These are phyloP conservation scores for Wallemia hederae DNA, from an alignment of 1,284 basidiomycete genomes.

Conservation along the genomic window DNA sequence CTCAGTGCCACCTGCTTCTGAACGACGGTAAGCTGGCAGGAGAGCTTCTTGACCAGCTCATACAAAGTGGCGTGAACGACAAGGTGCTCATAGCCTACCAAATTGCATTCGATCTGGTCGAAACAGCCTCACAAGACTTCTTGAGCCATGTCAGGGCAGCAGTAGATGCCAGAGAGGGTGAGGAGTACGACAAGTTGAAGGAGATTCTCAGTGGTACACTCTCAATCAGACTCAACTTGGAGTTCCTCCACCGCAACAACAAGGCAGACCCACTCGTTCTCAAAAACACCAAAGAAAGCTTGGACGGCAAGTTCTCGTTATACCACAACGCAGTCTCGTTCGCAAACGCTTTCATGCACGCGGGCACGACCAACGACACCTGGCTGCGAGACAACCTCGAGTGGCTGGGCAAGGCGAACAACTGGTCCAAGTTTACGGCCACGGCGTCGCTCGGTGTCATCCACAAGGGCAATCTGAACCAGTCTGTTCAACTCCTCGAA, in stretches of 20 bases:
- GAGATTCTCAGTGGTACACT: constrained; percentile 63
- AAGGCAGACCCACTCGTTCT: constrained; percentile 67
- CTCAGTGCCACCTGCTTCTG: constrained; percentile 61
- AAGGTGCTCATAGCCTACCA: constrained; percentile 60
- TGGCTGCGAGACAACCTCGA: constrained; percentile 84
- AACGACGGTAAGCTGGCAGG: constrained; percentile 44
- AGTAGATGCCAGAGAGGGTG: constrained; percentile 7
- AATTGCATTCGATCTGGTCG: constrained; percentile 71
- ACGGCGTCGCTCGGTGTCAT: constrained; percentile 86
- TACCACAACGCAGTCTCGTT: constrained; percentile 84
- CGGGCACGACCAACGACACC: constrained; percentile 70
- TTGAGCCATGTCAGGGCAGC: constrained; percentile 22
- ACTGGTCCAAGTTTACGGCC: constrained; percentile 92
- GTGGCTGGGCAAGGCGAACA: constrained; percentile 70
- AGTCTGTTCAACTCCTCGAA: constrained; percentile 69
- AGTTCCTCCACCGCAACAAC: constrained; percentile 80
- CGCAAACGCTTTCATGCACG: constrained; percentile 83
- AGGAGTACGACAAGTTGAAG: constrained; percentile 33
- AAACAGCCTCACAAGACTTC: constrained; percentile 76
- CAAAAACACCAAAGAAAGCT: constrained; percentile 69
- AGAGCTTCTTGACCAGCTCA: constrained; percentile 35
- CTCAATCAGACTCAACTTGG: constrained; percentile 64
- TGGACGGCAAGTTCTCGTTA: constrained; percentile 81
- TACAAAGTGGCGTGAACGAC: constrained; percentile 20
- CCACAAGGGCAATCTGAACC: constrained; percentile 77